Base-by-base conservation (phyloP, 2,329 filamentous ascomycete species). In the Colletotrichum tamarilloi region DNA sequence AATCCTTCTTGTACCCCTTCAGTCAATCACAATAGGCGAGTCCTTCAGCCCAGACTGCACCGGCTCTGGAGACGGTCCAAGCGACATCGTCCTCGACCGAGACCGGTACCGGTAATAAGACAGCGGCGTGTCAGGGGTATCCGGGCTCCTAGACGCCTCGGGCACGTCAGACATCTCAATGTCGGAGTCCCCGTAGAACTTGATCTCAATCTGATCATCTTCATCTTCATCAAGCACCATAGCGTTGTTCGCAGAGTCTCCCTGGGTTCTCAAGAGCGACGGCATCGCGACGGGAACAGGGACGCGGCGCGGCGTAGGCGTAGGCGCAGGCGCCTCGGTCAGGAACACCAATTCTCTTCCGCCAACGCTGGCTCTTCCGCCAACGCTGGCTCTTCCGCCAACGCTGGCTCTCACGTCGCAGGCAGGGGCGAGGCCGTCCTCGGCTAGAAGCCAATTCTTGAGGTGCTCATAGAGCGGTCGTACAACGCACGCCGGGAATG, bases 401-500 rank as follows among this genome's bases (percentile, higher is more conserved):
- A 70, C 35, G n/a, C 71, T 73, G 6, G 46, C 12, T 42, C 67
- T 64, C 16, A 30, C 12, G 12, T 42, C 32, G 38, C 56, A 12
- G 14, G 55, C 16, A 1, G 71, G 26, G 4, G 35, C 28, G 19
- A 74, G n/a, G 5, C 81, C 79, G 67, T 90, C 88, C 24, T 84
- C 77, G 1, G 79, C 74, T 16, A 88, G 78, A 1, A 91, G 77
- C 82, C 85, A 88, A 8, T 79, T 74, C 22, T 85, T 80, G 9
- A 91, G 76, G 62, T 89, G 86, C n/a, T 79, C 78, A 74, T 87
- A 90, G 0, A 91, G 77, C 0, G 86, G 81, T 30, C 82, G 81
- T 3, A 90, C 90, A 0, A 88, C 87, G 32, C 83, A 83, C 0
- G 93, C 90, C 0, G 94, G 93, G 19, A 96, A 94, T 0, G 94